phyloP scores from a whole-genome alignment of 192 early-diverging fungal genomes.

The Chytriomyces confervae region DNA sequence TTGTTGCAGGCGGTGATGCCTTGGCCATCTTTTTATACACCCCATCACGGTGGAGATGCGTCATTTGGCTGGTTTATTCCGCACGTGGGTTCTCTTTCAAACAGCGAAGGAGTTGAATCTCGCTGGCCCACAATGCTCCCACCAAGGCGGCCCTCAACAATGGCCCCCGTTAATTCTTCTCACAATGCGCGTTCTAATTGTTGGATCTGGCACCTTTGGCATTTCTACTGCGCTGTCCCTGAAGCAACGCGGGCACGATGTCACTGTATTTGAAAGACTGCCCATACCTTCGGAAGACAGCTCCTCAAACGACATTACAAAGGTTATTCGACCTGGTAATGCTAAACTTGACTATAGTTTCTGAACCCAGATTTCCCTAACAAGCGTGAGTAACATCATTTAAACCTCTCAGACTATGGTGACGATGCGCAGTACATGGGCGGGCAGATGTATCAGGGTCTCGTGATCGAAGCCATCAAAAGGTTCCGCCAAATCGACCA shows the following conservation, averaged over 20 bases:
- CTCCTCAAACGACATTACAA: conserved; percentile 45
- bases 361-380: neutral
- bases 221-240: conserved; percentile 41
- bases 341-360: conserved; percentile 27
- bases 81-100: no score
- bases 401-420: neutral
- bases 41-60: no score
- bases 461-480: conserved; percentile 30
- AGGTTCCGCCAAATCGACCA: conserved; percentile 33
- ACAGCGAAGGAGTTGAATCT: no score
- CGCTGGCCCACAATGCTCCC: no score
- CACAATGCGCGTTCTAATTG: conserved; percentile 11
- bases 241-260: conserved; percentile 12
- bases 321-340: conserved; percentile 42
- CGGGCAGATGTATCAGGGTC: conserved; percentile 11
- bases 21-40: no score
- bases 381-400: neutral
- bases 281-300: conserved; percentile 38
- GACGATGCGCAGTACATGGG: neutral
- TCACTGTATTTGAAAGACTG: conserved; percentile 40
- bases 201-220: conserved; percentile 48
- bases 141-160: no score
- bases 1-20: no score
- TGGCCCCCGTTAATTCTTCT: no score
- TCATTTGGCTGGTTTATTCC: no score